These are phyloP conservation scores for Phaffia tasmanica DNA, from an alignment of 768 basidiomycete species.

Conservation along the genomic window DNA sequence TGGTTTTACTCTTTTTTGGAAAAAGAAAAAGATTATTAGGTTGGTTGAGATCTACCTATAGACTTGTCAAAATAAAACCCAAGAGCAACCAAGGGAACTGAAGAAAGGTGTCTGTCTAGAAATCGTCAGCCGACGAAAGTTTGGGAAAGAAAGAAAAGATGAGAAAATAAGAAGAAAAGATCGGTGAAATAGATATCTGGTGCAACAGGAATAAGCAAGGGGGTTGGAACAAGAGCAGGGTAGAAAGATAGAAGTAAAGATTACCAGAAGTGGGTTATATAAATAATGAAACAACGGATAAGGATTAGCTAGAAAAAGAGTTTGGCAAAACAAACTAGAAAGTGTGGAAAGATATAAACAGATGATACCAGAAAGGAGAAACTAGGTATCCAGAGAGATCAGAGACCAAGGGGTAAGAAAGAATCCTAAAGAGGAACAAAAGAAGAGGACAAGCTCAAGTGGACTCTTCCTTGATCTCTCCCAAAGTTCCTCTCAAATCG, in stretches of 20 bases:
- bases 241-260: not conserved
- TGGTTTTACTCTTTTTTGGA: not conserved
- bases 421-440: too few species aligned
- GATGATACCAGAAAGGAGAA: not conserved
- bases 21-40: not conserved
- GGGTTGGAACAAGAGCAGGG: not conserved
- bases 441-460: too few species aligned
- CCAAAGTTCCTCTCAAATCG: conserved; percentile 15
- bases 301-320: too few species aligned
- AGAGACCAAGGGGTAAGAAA: too few species aligned
- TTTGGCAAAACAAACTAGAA: not conserved
- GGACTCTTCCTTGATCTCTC: not conserved
- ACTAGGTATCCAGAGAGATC: too few species aligned
- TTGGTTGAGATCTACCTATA: too few species aligned
- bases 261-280: not conserved
- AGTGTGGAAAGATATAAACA: not conserved
- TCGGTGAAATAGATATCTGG: not conserved
- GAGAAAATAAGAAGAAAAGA: not conserved
- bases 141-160: not conserved
- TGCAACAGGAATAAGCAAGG: not conserved
- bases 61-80: not conserved
- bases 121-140: not conserved
- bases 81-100: not conserved
- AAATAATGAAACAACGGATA: not conserved
- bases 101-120: not conserved